Percentiles rank a stretch among this genome's conserved stretches.
phyloP scores from a whole-genome alignment of 768 basidiomycete species.

The Collybia mongolica region DNA sequence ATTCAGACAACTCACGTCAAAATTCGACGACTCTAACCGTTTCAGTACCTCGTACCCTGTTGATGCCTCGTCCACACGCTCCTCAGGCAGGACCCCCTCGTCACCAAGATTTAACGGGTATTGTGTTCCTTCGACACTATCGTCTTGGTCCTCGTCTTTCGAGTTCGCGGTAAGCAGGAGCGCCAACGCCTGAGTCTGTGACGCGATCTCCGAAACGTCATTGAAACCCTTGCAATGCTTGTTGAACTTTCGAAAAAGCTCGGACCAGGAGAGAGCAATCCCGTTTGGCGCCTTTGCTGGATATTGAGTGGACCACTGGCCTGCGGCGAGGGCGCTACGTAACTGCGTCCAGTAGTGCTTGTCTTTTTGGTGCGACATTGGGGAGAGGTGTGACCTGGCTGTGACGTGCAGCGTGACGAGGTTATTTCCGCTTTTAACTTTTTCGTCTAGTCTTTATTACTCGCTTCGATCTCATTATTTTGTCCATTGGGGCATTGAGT shows the following conservation, averaged over 20 bases:
- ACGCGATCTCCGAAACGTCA: conserved; percentile 65
- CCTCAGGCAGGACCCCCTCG: conserved; percentile 58
- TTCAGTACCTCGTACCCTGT: conserved; percentile 54
- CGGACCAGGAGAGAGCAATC: conserved; percentile 62
- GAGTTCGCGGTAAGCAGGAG: conserved; percentile 50
- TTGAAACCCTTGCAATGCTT: conserved; percentile 71
- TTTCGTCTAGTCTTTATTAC: no score
- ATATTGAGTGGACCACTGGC: conserved; percentile 61
- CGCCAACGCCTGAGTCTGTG: conserved; percentile 63
- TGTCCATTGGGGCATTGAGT: no score
- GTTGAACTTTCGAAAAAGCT: conserved; percentile 82
- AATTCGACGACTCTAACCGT: conserved; percentile 45
- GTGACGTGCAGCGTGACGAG: background rate
- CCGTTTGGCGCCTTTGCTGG: conserved; percentile 66
- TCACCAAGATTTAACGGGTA: conserved; percentile 44
- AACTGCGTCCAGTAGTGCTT: conserved; percentile 80
- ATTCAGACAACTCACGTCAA: conserved; percentile 48
- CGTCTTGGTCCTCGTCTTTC: conserved; percentile 57
- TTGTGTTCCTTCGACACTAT: conserved; percentile 26
- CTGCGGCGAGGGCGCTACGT: conserved; percentile 65
- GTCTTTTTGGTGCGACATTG: conserved; percentile 49
- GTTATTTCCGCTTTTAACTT: no score
- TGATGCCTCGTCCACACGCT: conserved; percentile 56
- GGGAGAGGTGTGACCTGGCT: background rate
- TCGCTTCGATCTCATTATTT: no score